Base-by-base conservation (phyloP, 2,329 filamentous ascomycete genomes). In the Neofusicoccum sp. region DNA sequence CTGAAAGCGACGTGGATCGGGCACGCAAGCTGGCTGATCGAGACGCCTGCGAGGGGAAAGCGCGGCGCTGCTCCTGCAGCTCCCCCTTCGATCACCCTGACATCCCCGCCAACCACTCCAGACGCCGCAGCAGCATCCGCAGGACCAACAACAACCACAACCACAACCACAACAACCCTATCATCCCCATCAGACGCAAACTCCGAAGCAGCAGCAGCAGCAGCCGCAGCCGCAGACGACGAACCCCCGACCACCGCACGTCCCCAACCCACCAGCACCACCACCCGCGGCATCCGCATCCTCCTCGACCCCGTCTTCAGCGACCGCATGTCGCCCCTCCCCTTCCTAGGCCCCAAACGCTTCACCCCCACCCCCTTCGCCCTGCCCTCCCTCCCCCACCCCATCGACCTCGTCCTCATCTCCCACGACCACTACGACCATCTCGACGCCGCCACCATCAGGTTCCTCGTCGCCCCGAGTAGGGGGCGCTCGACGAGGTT, bases 361-460 rank as follows among this genome's bases (percentile, higher is more conserved):
- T 83, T 83, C 59, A 80, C 78, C 12, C 80, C 78, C 3, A 73
- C 80, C 3, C 82, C 82, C 0, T 84, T 82, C 65, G 65, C 67
- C 0, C 65, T 82, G 2, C 71, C 78, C 2, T 80, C 83, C 16
- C 66, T 84, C 2, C 82, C 82, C 0, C 74, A 80, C 2, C 40
- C 43, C 26, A 71, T 84, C 8, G 82, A 85, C 60, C 67, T 80
- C 2, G 74, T 85, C 3, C 71, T 77, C 61, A 82, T 85, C 49
- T 81, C 78, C 58, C 83, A 85, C 67, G 81, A 84, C 64, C 82
- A 85, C 65, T 84, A 83, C 64, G 82, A 85, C 64, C 82, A 85
- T 62, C 73, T 84, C 53, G 81, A 84, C 62, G 69, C 74, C 4
- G 70, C 74, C 16, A 80, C 79, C 0, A 68, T 85, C 40, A 73